These are phyloP conservation scores for Beverwykella pulmonaria DNA, from an alignment of 495 filamentous ascomycete species.

Conservation along the genomic window DNA sequence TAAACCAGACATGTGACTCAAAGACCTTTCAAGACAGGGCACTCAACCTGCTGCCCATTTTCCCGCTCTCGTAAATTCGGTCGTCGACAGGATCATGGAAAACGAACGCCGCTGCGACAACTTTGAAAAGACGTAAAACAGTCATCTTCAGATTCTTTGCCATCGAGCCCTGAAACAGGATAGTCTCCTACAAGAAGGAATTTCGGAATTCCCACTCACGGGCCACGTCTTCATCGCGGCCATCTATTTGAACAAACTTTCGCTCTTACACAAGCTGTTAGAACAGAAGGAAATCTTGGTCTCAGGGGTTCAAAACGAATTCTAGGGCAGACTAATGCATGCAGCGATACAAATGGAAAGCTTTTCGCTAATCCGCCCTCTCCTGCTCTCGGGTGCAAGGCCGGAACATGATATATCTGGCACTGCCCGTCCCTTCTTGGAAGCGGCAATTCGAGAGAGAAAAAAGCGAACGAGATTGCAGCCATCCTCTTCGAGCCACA, in stretches of 20 bases:
- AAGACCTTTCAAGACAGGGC: neutral
- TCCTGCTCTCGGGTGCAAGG: neutral
- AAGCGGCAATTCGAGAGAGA: no score
- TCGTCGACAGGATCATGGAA: slow-evolving; percentile 1
- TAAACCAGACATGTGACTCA: neutral
- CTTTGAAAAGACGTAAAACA: neutral
- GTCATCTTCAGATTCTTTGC: neutral
- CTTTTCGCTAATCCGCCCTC: neutral
- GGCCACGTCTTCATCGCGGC: neutral
- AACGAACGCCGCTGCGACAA: neutral
- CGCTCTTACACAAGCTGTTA: neutral
- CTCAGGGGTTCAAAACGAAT: neutral
- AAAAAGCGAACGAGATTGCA: no score
- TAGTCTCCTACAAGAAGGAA: neutral
- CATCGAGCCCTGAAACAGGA: neutral
- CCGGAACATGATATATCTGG: neutral
- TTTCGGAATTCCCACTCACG: neutral
- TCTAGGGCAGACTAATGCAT: neutral
- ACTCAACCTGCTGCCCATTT: neutral
- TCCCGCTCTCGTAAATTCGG: neutral
- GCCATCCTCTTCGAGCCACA: no score
- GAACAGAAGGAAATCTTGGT: neutral
- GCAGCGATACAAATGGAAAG: neutral
- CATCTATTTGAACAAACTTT: neutral
- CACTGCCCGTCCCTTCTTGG: no score